Conservation (phyloP, 441 rosid genomes). For the Isatis lusitanica region DNA sequence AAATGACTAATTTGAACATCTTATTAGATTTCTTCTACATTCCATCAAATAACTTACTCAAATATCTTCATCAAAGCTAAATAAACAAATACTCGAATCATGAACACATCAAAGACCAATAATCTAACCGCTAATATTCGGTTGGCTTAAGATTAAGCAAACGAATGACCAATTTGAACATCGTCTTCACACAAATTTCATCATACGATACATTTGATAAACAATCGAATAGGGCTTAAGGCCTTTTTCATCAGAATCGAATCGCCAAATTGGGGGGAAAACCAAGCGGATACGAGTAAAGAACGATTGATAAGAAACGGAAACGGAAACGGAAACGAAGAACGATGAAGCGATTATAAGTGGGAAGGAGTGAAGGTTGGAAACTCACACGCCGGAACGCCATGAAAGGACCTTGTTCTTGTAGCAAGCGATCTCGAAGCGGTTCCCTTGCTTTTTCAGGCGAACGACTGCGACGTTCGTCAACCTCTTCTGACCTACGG, state of each 20-base stretch:
- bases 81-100: no score
- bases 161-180: neutral
- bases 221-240: neutral
- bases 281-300: neutral
- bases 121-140: no score
- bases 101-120: no score
- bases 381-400: constrained; percentile 92
- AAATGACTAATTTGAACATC: no score
- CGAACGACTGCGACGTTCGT: constrained; percentile 97
- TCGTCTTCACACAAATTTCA: neutral
- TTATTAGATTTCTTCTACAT: no score
- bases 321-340: neutral
- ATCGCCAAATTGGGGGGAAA: neutral
- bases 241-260: neutral
- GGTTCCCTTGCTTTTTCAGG: constrained; percentile 80
- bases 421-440: constrained; percentile 98
- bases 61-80: no score
- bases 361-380: neutral
- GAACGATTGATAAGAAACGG: neutral
- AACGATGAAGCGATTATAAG: neutral
- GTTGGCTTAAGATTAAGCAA: no score
- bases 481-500: constrained; percentile 90
- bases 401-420: constrained; percentile 98
- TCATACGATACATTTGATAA: neutral
- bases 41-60: no score